Percentiles rank a stretch among this genome's conserved stretches.
These are phyloP conservation scores for Oryza officinalis DNA, from an alignment of 176 grass and related monocot genomes.

Conservation along the genomic window DNA sequence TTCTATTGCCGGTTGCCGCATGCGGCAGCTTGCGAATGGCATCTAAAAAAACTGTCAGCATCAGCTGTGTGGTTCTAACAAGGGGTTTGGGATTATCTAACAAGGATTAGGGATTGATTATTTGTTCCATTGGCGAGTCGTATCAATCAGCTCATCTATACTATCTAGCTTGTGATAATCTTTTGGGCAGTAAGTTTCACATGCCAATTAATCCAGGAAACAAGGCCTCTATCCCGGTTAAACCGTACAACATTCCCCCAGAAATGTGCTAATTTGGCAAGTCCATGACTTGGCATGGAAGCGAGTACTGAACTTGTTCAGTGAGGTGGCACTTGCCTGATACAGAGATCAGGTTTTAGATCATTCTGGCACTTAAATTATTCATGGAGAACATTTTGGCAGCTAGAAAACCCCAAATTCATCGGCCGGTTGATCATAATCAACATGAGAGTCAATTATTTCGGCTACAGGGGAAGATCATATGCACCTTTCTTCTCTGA, in stretches of 20 bases:
- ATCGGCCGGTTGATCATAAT: neutral
- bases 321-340: neutral
- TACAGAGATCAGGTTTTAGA: neutral
- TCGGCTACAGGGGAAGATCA: slow-evolving; percentile 25
- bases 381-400: too few species aligned
- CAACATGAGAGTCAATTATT: slow-evolving; percentile 23
- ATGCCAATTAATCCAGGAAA: slow-evolving; percentile 41
- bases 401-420: neutral
- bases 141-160: neutral
- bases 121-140: neutral
- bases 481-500: slow-evolving; percentile 10
- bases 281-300: slow-evolving; percentile 25
- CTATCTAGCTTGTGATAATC: neutral
- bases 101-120: neutral
- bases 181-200: neutral
- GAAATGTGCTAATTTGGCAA: neutral
- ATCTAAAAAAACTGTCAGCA: neutral
- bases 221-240: slow-evolving; percentile 23
- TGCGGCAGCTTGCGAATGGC: neutral
- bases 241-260: neutral
- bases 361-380: too few species aligned
- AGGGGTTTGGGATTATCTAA: neutral
- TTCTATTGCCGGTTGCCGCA: neutral
- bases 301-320: neutral
- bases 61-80: neutral